Percentiles rank a stretch among this genome's conserved stretches.
These are phyloP conservation scores for Neurospora sp. DNA, from an alignment of 495 filamentous ascomycete species.

Conservation along the genomic window DNA sequence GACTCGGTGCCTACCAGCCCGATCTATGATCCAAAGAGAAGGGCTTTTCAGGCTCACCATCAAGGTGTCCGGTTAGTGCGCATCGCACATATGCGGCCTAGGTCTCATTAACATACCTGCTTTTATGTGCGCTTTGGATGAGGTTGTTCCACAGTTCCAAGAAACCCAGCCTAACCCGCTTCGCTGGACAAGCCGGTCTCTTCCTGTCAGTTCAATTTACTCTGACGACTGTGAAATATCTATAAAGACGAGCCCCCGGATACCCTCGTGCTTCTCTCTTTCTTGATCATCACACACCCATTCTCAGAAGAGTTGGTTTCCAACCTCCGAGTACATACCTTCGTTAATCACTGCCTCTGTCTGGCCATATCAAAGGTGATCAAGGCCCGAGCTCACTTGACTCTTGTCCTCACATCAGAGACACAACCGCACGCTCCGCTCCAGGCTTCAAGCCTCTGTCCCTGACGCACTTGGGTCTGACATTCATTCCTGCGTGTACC, in stretches of 20 bases:
- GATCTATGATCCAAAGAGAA: no score
- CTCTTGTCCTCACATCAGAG: background rate
- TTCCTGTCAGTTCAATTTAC: no score
- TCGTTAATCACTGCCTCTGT: background rate
- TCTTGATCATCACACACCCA: background rate
- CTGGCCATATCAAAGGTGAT: background rate
- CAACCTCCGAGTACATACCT: background rate
- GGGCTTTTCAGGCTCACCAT: no score
- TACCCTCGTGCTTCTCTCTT: background rate
- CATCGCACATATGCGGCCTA: no score
- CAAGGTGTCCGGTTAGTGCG: no score
- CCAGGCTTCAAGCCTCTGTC: background rate
- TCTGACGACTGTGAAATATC: accelerated
- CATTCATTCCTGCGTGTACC: background rate
- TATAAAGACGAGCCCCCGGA: background rate
- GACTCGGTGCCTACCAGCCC: no score
- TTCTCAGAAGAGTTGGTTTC: background rate
- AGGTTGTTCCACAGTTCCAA: no score
- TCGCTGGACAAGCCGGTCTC: no score
- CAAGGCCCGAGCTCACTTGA: background rate
- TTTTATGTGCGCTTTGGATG: no score
- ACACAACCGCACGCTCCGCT: background rate
- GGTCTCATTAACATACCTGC: no score
- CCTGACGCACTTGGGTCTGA: background rate
- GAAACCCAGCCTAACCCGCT: background rate